phyloP scores from a whole-genome alignment of 768 basidiomycete species.

The Tricholoma furcatifolium region DNA sequence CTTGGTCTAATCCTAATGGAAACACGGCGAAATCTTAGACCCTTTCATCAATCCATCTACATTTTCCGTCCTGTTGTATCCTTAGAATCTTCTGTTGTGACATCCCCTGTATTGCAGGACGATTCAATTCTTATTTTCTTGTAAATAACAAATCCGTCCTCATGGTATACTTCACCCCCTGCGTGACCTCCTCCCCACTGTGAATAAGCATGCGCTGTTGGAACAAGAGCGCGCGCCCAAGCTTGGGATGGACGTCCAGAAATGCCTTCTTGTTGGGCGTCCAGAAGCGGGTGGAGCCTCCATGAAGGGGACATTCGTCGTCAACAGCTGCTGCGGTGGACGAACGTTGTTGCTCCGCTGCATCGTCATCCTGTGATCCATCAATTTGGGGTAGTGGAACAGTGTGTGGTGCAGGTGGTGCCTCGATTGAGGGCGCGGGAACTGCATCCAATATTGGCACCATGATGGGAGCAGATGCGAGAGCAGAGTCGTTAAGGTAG shows the following conservation, averaged over 20 bases:
- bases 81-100: background rate
- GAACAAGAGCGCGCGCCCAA: slow-evolving; percentile 39
- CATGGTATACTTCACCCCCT: slow-evolving; percentile 35
- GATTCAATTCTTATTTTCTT: no score
- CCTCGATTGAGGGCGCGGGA: background rate
- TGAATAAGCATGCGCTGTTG: slow-evolving; percentile 41
- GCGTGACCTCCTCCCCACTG: slow-evolving; percentile 36
- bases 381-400: background rate
- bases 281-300: slow-evolving; percentile 41
- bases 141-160: background rate
- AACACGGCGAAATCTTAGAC: background rate
- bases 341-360: background rate
- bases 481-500: slow-evolving; percentile 36
- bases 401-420: background rate
- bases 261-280: slow-evolving; percentile 33
- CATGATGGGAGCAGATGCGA: slow-evolving; percentile 3
- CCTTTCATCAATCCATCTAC: background rate
- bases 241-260: slow-evolving; percentile 23
- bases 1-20: slow-evolving; percentile 6
- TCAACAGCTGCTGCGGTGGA: background rate
- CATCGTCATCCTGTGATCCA: background rate
- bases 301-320: slow-evolving; percentile 18
- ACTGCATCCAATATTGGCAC: no score
- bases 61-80: background rate
- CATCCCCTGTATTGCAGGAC: background rate